Conservation (phyloP, 192 early-diverging fungal species). For the Rhizoclosmatium sp. region DNA sequence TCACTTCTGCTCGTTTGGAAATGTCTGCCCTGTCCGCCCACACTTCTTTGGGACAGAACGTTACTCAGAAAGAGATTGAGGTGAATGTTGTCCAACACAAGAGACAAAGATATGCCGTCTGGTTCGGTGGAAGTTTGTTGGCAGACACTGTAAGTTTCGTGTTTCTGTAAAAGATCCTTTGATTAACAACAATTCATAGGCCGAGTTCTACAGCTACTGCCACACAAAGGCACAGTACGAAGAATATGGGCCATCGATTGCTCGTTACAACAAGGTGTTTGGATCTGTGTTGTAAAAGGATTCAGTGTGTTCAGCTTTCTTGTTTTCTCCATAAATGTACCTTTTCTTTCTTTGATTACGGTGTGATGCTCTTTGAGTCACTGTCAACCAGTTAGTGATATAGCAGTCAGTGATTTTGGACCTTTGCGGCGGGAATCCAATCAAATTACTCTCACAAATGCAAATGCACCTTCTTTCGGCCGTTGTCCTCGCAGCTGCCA, state of each 20-base stretch:
- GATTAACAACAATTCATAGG: conserved; percentile 49
- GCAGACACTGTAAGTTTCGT: conserved; percentile 78
- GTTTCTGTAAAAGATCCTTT: neutral
- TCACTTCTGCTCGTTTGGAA: conserved; percentile 63
- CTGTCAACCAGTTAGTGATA: too few species aligned
- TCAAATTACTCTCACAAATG: too few species aligned
- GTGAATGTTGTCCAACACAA: conserved; percentile 98
- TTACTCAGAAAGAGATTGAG: conserved; percentile 82
- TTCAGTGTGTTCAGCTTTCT: neutral
- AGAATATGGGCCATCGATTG: conserved; percentile 94
- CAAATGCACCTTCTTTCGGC: neutral
- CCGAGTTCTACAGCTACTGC: conserved; percentile 90
- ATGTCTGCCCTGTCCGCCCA: conserved; percentile 49
- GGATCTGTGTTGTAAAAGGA: conserved; percentile 58
- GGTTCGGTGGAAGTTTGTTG: conserved; percentile 97
- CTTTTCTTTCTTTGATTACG: too few species aligned
- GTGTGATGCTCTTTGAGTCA: too few species aligned
- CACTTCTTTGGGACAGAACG: conserved; percentile 74
- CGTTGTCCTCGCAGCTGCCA: neutral
- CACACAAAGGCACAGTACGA: conserved; percentile 99
- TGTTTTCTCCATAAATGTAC: too few species aligned
- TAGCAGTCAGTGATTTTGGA: too few species aligned
- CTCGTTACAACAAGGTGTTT: conserved; percentile 92
- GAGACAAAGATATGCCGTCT: conserved; percentile 98
- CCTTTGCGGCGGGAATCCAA: too few species aligned